These are phyloP conservation scores for Euphorbia pulcherrima DNA, from an alignment of 345 rosid species.

Conservation along the genomic window DNA sequence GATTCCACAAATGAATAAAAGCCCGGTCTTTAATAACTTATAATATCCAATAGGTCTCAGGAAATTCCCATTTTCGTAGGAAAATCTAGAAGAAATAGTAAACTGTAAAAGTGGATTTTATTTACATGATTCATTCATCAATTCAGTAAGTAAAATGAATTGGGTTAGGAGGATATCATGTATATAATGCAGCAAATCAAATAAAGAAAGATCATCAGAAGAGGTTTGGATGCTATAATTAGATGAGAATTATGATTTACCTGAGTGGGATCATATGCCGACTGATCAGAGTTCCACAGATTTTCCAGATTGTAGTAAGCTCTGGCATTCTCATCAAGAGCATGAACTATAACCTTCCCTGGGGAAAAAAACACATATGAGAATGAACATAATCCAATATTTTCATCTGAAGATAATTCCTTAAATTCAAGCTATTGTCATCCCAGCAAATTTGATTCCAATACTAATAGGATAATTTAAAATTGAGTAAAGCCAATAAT, in stretches of 20 bases:
- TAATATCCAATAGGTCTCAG: neutral
- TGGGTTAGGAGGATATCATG: neutral
- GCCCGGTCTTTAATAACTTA: neutral
- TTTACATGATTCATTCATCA: neutral
- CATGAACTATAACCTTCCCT: conserved; percentile 85
- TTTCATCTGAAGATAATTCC: neutral
- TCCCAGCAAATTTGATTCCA: neutral
- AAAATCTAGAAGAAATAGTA: neutral
- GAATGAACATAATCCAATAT: neutral
- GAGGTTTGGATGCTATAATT: neutral
- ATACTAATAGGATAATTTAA: neutral
- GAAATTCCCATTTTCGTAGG: neutral
- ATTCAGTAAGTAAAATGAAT: neutral
- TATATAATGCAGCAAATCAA: neutral
- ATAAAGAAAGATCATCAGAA: neutral
- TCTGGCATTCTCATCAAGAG: conserved; percentile 92
- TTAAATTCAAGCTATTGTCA: neutral
- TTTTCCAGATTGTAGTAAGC: conserved; percentile 73
- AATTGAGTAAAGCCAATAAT: too few relatives aligned
- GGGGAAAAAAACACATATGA: conserved; percentile 8
- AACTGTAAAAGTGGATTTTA: neutral
- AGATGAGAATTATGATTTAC: conserved; percentile 23
- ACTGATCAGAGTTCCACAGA: conserved; percentile 43
- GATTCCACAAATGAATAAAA: neutral
- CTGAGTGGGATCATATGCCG: conserved; percentile 41